Base-by-base conservation (phyloP, 2,329 filamentous ascomycete genomes). In the Trichophyton schoenleinii region DNA sequence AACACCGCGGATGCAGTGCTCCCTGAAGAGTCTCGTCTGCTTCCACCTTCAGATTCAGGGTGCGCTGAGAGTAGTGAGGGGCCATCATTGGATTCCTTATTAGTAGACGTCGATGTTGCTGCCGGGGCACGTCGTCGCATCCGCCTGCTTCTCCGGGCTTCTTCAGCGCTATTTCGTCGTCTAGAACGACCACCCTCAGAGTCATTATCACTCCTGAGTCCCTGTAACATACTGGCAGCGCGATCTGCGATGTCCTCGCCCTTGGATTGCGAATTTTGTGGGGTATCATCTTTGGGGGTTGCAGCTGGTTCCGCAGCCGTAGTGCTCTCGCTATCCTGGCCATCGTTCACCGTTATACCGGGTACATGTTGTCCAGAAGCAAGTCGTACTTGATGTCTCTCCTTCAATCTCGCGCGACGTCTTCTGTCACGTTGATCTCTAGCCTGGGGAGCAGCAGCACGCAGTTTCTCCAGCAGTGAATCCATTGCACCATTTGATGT, bases 401-500 rank as follows among this genome's bases (percentile, higher is more conserved):
- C 91, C 81, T 95, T 95, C 67, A 97, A 82, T 60, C 92, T 82
- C 44, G 91, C 91, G 66, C 92, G 84, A 62, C 92, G 84, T 65
- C 94, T 85, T 67, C 91, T 85, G 73, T 97, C 94, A 70, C 92
- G 84, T 73, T 95, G 88, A 72, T 96, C 91, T 72, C 89, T 82
- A 31, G 89, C 84, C 76, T 96, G 89, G 34, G 94, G 92, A 61
- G 91, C 92, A 0, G 94, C 94, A 61, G 91, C 91, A 62, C 94
- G 87, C 61, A 99, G 79, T 75, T 97, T 97, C 83, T 96, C 90
- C 57, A 99, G 83, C 25, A 99, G 79, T 46, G 88, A 89, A 76
- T 99, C 94, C 91, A 99, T 97, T 59, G 91, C 94, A 60, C 92
- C 94, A 5, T 89, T 90, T 61, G 84, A 87, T 36, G 82, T 81